Evolutionary conservation across 768 basidiomycete species (phyloP), one percentile per base, ranked within the genome.

Genomic region (Rhodotorula graminis): DNA sequence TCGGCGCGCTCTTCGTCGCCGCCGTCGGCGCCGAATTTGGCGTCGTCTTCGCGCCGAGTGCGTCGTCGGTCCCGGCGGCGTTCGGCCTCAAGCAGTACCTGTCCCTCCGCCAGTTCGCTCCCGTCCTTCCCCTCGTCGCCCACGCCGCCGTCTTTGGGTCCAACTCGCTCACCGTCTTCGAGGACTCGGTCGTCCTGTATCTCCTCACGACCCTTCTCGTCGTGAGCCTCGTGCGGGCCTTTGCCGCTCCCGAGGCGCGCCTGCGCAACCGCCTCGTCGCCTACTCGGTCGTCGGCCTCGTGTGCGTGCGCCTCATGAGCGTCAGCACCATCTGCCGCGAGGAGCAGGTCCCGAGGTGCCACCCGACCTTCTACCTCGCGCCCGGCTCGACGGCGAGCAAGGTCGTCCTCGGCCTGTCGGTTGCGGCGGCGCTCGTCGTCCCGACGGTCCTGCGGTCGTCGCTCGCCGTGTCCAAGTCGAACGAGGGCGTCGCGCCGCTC

Each of bases 131-230:
- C 47, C 84, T 89, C 66, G 67, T 80, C 67, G 83, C 92, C 5
- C 93, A 98, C 77, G 81, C 88, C 2, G 65, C 89, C 8, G 83
- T 89, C 14, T 95, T 95, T 81, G 86, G 89, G 25, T 95, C 93
- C 37, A 98, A 98, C 83, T 96, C 93, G 0, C 95, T 92, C 83
- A 92, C 91, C n/a, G 86, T 98, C 80, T 97, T 93, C 93, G 96
- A 99, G 85, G 94, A 97, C 80, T 86, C 86, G 46, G 83, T 91
- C 67, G 84, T 90, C 19, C 86, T 88, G 15, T 94, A 88, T 84
- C 85, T 98, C 65, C 82, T 88, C 71, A 79, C 88, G 57, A 79
- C 83, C 16, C 74, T 81, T 53, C 76, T 86, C 86, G 50, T 89
- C 87, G 46, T 92, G 50, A 81, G 87, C 70, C 82, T 90, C 71